These are phyloP conservation scores for Candida maesae DNA, from an alignment of 805 yeast genomes.

Conservation along the genomic window DNA sequence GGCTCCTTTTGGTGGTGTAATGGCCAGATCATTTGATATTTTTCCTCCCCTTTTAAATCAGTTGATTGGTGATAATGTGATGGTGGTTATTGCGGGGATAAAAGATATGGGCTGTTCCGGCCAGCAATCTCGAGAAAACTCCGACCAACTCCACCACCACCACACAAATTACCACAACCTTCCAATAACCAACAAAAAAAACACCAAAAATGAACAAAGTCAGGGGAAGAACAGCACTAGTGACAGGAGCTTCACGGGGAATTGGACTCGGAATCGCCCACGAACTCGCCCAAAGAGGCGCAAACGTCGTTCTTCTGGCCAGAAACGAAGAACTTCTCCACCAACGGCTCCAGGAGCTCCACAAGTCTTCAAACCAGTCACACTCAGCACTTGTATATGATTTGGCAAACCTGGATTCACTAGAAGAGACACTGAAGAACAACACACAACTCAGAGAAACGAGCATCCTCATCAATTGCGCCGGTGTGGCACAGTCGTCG, in stretches of 20 bases:
- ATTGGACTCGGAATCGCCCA: conserved; percentile 57
- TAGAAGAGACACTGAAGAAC: conserved; percentile 1
- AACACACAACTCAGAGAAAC: conserved; percentile 12
- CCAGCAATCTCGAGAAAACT: too few species aligned
- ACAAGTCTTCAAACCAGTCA: conserved; percentile 11
- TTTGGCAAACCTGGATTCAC: conserved; percentile 9
- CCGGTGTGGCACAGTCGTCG: conserved; percentile 59
- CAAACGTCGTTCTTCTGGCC: conserved; percentile 48
- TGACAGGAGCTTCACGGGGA: conserved; percentile 73
- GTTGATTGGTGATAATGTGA: neutral
- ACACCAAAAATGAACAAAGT: neutral
- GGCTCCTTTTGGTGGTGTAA: conserved; percentile 1
- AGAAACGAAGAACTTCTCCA: conserved; percentile 39
- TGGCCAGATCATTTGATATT: conserved; percentile 7
- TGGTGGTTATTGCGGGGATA: too few species aligned
- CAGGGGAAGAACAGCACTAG: conserved; percentile 39
- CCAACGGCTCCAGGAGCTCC: conserved; percentile 18
- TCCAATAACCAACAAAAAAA: neutral
- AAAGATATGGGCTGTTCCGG: too few species aligned
- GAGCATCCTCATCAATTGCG: conserved; percentile 36
- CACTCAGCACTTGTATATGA: conserved; percentile 21
- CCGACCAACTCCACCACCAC: too few species aligned
- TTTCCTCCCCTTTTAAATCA: neutral
- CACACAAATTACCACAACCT: too few species aligned
- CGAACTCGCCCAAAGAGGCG: conserved; percentile 47